Percentiles rank a stretch among this genome's conserved stretches.
phyloP scores from a whole-genome alignment of 2,329 filamentous ascomycete species.

The Paecilomyces variotii region DNA sequence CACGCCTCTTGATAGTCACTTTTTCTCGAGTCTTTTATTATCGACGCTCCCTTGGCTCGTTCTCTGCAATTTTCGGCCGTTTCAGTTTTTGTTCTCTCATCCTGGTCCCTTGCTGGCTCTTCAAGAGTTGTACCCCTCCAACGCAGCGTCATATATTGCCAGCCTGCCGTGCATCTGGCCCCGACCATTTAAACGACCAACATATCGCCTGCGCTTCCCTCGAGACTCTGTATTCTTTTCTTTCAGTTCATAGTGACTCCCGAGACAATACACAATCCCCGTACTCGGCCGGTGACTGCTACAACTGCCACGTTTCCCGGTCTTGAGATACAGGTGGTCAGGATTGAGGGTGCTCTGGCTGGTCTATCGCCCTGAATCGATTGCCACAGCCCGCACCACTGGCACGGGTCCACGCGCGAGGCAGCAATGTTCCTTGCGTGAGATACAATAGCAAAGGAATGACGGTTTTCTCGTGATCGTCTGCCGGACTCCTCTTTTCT shows the following conservation, averaged over 20 bases:
- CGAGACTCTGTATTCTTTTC: neutral
- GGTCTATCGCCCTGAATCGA: constrained; percentile 16
- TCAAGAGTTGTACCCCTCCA: neutral
- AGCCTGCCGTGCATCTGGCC: neutral
- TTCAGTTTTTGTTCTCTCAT: neutral
- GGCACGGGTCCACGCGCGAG: constrained; percentile 18
- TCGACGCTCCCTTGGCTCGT: constrained; percentile 3
- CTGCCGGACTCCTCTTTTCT: constrained; percentile 12
- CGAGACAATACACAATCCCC: neutral
- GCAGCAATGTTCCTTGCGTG: constrained; percentile 10
- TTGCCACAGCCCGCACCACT: constrained; percentile 12
- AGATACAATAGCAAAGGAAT: constrained; percentile 20
- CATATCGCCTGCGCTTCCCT: neutral
- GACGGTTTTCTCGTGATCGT: constrained; percentile 20
- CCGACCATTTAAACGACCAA: neutral
- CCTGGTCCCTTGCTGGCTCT: no score
- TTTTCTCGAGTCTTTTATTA: constrained; percentile 1
- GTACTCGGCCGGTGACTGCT: neutral
- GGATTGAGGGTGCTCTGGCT: constrained; percentile 24
- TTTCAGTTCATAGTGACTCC: neutral
- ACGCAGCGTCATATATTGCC: neutral
- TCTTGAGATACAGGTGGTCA: constrained; percentile 1
- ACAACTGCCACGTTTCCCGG: neutral
- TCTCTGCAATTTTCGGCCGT: neutral
- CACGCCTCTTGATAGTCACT: constrained; percentile 5